Conservation (phyloP, 805 yeast species). For the Tetrapisispora iriomotensis region DNA sequence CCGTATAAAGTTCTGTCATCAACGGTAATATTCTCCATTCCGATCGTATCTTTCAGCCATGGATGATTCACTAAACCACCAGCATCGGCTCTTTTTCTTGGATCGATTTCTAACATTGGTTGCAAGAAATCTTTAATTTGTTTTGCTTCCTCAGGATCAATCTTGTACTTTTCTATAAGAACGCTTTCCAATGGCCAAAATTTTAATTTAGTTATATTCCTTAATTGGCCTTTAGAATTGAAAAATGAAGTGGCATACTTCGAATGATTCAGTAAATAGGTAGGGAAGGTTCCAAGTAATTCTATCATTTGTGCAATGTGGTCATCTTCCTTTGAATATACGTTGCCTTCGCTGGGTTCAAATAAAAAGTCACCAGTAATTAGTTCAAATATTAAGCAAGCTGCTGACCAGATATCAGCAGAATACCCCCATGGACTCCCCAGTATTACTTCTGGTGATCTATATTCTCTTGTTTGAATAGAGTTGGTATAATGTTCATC, state of each 20-base stretch:
- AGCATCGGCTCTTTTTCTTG: slow-evolving; percentile 82
- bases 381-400: slow-evolving; percentile 82
- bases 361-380: slow-evolving; percentile 90
- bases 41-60: slow-evolving; percentile 69
- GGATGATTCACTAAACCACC: slow-evolving; percentile 89
- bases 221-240: slow-evolving; percentile 58
- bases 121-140: slow-evolving; percentile 65
- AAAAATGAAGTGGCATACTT: slow-evolving; percentile 53
- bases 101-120: slow-evolving; percentile 78
- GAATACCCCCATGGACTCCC: slow-evolving; percentile 92
- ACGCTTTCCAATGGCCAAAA: slow-evolving; percentile 86
- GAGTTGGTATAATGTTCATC: slow-evolving; percentile 77
- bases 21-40: slow-evolving; percentile 56
- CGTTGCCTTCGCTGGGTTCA: slow-evolving; percentile 69
- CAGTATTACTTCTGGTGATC: slow-evolving; percentile 79
- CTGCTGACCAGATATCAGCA: slow-evolving; percentile 93
- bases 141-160: slow-evolving; percentile 55
- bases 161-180: slow-evolving; percentile 74
- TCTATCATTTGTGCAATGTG: slow-evolving; percentile 94
- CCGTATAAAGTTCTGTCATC: slow-evolving; percentile 66
- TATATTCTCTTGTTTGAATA: slow-evolving; percentile 84
- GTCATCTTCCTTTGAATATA: slow-evolving; percentile 85
- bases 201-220: slow-evolving; percentile 70
- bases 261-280: slow-evolving; percentile 47
- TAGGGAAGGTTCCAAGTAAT: slow-evolving; percentile 60